Evolutionary conservation across 73 alveolate genomes (phyloP).

Genomic region (Diophrys sp.): DNA sequence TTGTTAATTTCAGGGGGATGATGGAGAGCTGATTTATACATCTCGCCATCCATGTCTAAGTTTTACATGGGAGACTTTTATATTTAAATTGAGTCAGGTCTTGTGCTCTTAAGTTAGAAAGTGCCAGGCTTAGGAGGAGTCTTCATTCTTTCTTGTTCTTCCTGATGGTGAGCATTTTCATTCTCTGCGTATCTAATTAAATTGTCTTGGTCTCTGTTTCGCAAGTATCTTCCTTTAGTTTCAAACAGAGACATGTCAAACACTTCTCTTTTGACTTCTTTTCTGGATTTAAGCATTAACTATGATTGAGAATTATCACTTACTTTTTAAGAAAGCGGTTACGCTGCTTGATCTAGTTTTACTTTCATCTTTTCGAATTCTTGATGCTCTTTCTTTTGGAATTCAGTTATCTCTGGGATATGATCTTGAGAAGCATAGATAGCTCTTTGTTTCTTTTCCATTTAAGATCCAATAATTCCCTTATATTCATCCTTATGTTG

Average conservation of each 20-base stretch:
- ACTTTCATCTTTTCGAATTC: background rate
- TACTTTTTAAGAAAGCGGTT: background rate
- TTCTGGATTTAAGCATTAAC: background rate
- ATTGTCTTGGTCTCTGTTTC: background rate
- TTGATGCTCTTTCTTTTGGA: background rate
- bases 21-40: background rate
- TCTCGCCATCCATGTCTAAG: background rate
- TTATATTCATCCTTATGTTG: slow-evolving; percentile 44
- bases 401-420: slow-evolving; percentile 24
- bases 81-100: background rate
- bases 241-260: background rate
- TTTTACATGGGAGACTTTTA: background rate
- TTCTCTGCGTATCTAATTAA: background rate
- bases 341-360: background rate
- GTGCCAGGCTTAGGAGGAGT: slow-evolving; percentile 1
- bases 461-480: slow-evolving; percentile 43
- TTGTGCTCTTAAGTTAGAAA: background rate
- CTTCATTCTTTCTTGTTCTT: background rate
- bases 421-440: slow-evolving; percentile 42
- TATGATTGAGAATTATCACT: background rate
- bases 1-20: background rate
- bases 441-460: slow-evolving; percentile 30
- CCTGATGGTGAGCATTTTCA: background rate
- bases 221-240: background rate
- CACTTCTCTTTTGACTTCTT: background rate